Evolutionary conservation across 805 yeast species (phyloP), one percentile per base, ranked within the genome.

Genomic region (Ogataea haglerorum): DNA sequence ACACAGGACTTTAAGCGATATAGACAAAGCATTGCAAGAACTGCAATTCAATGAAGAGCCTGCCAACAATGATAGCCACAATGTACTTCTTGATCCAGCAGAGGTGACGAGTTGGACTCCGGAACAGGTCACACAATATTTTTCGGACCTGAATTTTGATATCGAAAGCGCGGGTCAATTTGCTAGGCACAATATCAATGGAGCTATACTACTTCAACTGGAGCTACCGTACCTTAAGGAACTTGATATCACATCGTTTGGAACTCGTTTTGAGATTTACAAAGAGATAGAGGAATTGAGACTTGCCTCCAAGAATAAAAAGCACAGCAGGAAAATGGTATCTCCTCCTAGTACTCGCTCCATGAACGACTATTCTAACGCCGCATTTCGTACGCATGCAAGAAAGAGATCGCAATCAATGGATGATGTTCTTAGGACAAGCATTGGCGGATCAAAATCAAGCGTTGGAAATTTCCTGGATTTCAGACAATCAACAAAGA

Each of bases 251-350:
- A 73, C 78, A 35, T 85, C 95, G 4, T 93, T 93, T 67, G 99
- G 99, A 19, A 90, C 96, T 0, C 75, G 99, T 48, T 93, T 89
- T 63, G 96, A 90, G 60, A 78, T 93, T 34, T 82, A 79, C 63
- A 89, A 88, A 57, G 95, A 87, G 58, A 91, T 93, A 53, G 95
- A 87, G 59, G 75, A 79, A 26, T 66, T 84, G 52, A 71, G 70
- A 44, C 56, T 52, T 10, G 60, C 60, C 9, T 46, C 63, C 2
- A 48, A 40, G 30, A 48, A 49, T 19, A 48, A 41, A 22, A 34
- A 32, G 3, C 38, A 33, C 30, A 17, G 21, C 16, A 30, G 34
- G 27, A 36, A 41, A 29, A 7, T 16, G 30, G n/a, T n/a, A 15
- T 17, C 13, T 2, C 10, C 19, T 16, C 10, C 19, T 16, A 26